Percentiles rank a stretch among this genome's conserved stretches.
These are phyloP conservation scores for Cavenderia fasciculata DNA, from an alignment of 78 protist species.

Conservation along the genomic window DNA sequence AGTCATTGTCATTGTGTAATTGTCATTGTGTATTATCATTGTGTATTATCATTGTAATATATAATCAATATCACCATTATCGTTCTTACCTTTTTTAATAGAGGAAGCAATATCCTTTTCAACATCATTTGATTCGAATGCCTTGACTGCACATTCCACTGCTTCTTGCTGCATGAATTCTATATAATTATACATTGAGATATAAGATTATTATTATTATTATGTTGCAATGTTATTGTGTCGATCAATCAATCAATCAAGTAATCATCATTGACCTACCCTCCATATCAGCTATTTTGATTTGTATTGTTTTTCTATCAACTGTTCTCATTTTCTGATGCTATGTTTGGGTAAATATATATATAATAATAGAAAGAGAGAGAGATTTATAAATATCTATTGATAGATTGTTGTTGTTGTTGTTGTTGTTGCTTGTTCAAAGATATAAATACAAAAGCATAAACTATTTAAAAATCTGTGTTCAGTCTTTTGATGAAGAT, in stretches of 20 bases:
- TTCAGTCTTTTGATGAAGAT: no score
- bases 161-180: slow-evolving; percentile 98
- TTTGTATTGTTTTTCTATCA: background rate
- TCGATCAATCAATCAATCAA: background rate
- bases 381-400: no score
- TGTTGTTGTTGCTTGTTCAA: background rate
- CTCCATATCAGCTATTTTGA: slow-evolving; percentile 77
- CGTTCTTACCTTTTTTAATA: slow-evolving; percentile 92
- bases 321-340: background rate
- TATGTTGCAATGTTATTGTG: background rate
- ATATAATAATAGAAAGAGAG: no score
- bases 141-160: slow-evolving; percentile 75
- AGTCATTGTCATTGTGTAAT: background rate
- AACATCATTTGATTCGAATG: slow-evolving; percentile 94
- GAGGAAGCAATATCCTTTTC: slow-evolving; percentile 98
- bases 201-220: background rate
- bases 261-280: slow-evolving; percentile 29
- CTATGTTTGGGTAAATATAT: no score
- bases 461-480: background rate
- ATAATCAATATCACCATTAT: no score
- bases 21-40: background rate
- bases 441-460: background rate
- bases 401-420: background rate
- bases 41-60: background rate
- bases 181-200: background rate